Evolutionary conservation across 148 eudicot species (phyloP).

Genomic region (Amaranthus palmeri): DNA sequence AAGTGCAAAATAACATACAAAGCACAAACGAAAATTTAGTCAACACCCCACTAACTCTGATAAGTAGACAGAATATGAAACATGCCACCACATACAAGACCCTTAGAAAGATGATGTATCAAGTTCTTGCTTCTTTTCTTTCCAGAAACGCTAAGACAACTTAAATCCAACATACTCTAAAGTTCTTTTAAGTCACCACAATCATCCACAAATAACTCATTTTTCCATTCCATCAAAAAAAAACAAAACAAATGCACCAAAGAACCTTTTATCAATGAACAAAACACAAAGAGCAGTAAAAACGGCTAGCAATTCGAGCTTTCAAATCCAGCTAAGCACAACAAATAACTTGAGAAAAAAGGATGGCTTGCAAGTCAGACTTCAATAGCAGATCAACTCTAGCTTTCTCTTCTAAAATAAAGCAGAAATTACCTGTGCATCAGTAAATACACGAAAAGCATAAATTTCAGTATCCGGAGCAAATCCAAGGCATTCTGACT

Average conservation of each 20-base stretch:
- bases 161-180: not conserved
- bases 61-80: too few species aligned
- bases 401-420: conserved; percentile 7
- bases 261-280: not conserved
- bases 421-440: conserved; percentile 84
- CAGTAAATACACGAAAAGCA: conserved; percentile 96
- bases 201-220: not conserved
- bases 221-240: not conserved
- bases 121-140: not conserved
- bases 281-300: too few species aligned
- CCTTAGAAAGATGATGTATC: not conserved
- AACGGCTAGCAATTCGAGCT: too few species aligned
- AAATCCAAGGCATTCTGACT: conserved; percentile 88
- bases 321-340: not conserved
- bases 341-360: not conserved
- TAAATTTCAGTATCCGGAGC: conserved; percentile 97
- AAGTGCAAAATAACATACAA: not conserved
- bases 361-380: not conserved
- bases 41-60: not conserved
- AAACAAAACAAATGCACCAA: not conserved
- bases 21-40: not conserved
- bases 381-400: not conserved
- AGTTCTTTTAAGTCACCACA: not conserved
- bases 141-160: not conserved
- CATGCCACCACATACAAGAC: not conserved